Base-by-base conservation (phyloP, 768 basidiomycete species). In the Lactarius pseudohatsudake region DNA sequence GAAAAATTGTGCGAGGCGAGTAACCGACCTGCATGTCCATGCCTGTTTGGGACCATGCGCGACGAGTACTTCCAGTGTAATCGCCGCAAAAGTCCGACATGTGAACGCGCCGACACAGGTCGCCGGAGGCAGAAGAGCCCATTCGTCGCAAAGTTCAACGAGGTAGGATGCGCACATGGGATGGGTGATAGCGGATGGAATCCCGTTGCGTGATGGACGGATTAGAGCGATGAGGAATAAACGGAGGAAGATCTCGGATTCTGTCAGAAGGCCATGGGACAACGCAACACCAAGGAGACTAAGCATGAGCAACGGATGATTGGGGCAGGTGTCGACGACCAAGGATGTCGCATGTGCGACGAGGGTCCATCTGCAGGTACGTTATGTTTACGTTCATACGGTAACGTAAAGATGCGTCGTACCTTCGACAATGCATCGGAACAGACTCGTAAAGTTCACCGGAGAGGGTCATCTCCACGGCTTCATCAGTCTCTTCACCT, bases 361-460 rank as follows among this genome's bases (percentile, higher is more conserved):
- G 22, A 87, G 69, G 22, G 82, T 77, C 71, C 77, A 81, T 57
- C 86, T 87, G 50, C 13, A 22, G 8, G 40, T 40, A 59, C 54
- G 28, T 61, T 28, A 58, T 26, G n/a, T 22, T 34, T 43, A 45
- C 26, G 8, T 36, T 58, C 22, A 61, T 32, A 16, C 59, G 43
- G 13, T 13, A 68, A 53, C 4, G 28, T 59, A 65, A 40, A 54
- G 22, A 50, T 57, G 47, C 28, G 53, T 28, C 76, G 64, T 71
- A 86, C 87, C 80, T 79, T 65, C 86, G 80, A 73, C 81, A 81
- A 36, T 81, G 77, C n/a, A 75, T 64, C 32, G 86, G 86, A 57
- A 88, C 78, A 2, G 77, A 72, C 34, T 86, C 84, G 64, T 86
- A 87, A 7, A 87, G 68, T 16, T 76, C 74, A 64, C 82, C 75